A percentile compares a stretch with the other conserved stretches of the same genome.
Conservation (phyloP, 1,284 basidiomycete genomes). For the Exobasidium rhododendri region DNA sequence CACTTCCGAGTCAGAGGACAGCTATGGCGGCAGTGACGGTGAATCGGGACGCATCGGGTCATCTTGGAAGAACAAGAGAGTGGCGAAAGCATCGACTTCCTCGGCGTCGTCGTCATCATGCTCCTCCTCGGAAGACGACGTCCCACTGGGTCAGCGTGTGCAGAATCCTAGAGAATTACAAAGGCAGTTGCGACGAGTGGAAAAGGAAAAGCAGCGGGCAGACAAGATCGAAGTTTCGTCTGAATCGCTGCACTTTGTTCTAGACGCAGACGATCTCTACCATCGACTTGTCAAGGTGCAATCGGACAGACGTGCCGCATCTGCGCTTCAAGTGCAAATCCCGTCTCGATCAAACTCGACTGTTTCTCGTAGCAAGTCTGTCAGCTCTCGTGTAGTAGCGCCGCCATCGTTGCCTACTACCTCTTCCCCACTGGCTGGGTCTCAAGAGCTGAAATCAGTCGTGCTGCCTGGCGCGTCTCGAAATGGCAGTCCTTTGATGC, state of each 20-base stretch:
- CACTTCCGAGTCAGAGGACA: slow-evolving; percentile 38
- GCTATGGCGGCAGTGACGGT: slow-evolving; percentile 24
- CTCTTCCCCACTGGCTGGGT: too few relatives aligned
- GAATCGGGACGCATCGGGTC: neutral
- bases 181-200: neutral
- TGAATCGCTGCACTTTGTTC: neutral
- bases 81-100: too few relatives aligned
- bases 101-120: too few relatives aligned
- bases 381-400: neutral
- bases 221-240: slow-evolving; percentile 1
- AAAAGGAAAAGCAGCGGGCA: neutral
- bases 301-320: neutral
- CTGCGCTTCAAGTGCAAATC: too few relatives aligned
- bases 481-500: neutral
- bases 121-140: slow-evolving; percentile 16
- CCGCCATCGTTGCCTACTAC: neutral
- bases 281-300: slow-evolving; percentile 5
- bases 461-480: neutral
- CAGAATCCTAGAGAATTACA: slow-evolving; percentile 6
- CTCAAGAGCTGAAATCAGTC: neutral
- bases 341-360: neutral
- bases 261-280: slow-evolving; percentile 1
- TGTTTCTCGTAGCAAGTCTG: neutral
- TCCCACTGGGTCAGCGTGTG: slow-evolving; percentile 10
- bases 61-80: neutral